Conservation (phyloP, 2,329 filamentous ascomycete genomes). For the Cladosporium austrohemisphaericum region DNA sequence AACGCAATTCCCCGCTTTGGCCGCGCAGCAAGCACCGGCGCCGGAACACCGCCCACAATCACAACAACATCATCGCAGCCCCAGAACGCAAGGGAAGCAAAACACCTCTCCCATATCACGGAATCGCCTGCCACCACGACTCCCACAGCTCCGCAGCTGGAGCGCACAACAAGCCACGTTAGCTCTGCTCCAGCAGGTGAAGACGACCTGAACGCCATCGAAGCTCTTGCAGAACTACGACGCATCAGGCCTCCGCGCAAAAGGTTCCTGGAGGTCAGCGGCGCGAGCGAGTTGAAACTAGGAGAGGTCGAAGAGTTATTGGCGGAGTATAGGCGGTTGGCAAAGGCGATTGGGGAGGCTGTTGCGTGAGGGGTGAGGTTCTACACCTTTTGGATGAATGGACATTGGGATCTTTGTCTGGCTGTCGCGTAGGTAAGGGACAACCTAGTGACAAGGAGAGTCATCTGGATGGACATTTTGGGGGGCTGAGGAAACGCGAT, state of each 20-base stretch:
- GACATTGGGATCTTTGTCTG: too few species aligned
- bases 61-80: background rate
- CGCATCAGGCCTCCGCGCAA: constrained; percentile 46
- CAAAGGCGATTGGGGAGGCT: constrained; percentile 41
- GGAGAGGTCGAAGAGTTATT: constrained; percentile 47
- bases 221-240: constrained; percentile 42
- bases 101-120: constrained; percentile 27
- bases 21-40: constrained; percentile 16
- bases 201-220: constrained; percentile 37
- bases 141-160: constrained; percentile 17
- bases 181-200: background rate
- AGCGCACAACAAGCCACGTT: background rate
- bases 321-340: constrained; percentile 38
- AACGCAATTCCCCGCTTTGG: constrained; percentile 29
- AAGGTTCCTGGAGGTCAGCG: constrained; percentile 45
- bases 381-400: background rate
- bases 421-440: too few species aligned
- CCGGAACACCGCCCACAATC: constrained; percentile 25
- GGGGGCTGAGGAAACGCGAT: too few species aligned
- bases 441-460: too few species aligned
- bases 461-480: too few species aligned
- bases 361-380: too few species aligned
- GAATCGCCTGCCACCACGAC: constrained; percentile 23
- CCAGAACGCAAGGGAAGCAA: constrained; percentile 22
- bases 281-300: constrained; percentile 44